Base-by-base conservation (phyloP, 75 land plant species). In the Cupressus sempervirens region DNA sequence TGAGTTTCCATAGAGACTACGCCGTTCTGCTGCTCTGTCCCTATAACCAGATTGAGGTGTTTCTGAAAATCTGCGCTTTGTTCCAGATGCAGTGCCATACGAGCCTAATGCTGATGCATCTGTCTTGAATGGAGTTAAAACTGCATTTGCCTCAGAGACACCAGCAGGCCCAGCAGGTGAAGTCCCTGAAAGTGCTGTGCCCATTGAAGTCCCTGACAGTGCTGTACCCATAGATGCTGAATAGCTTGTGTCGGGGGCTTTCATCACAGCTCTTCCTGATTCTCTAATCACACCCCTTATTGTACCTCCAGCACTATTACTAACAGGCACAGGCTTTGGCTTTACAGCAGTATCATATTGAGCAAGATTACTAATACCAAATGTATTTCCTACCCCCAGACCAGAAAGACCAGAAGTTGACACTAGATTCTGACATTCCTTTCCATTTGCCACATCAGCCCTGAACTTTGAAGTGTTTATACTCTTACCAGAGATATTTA, bases 11-110 rank as follows among this genome's bases (percentile, higher is more conserved):
- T 98, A 95, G 70, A 95, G 89, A 85, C 87, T 94, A 70, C 99
- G 90, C 82, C 99, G 87, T 84, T 98, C 99, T 67, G 99, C 99
- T 80, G 99, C 99, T 82, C 99, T 91, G 83, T 98, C 99, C 62
- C 99, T 93, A 75, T 98, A 98, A 6, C 88, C 85, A 15, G 89
- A 85, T 81, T 95, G 97, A 80, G 94, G 87, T 62, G 88, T 84
- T 89, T 98, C 99, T 76, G 98, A 97, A 83, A 98, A 98, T 87
- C 99, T 94, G 29, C 98, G 89, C 79, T 92, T 94, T 58, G 88
- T 36, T 56, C 92, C 84, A 43, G 80, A 88, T 16, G 88, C 46
- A 68, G 95, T 82, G 34, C 85, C 84, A 87, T 93, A 95, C 23
- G 96, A 89, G 76, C 99, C 99, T n/a, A 95, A 81, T 3, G 98